These are phyloP conservation scores for Hibiscus mutabilis DNA, from an alignment of 345 rosid genomes.

Conservation along the genomic window DNA sequence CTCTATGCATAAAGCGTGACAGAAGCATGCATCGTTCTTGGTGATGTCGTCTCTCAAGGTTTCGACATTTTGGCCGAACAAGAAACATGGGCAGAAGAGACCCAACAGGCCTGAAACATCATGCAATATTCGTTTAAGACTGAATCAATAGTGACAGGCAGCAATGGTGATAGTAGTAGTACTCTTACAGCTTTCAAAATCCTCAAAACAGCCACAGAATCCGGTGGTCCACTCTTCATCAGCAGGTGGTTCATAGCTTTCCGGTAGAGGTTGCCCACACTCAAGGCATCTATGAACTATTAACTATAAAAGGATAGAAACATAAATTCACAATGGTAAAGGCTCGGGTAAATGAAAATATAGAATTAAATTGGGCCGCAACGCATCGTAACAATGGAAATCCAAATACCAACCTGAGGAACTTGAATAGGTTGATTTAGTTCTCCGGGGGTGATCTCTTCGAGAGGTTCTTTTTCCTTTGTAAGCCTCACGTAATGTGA, in stretches of 20 bases:
- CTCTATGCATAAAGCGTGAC: conserved; percentile 79
- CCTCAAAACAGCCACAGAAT: conserved; percentile 60
- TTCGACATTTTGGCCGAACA: conserved; percentile 77
- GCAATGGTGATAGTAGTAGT: background rate
- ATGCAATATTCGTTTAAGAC: too few relatives aligned
- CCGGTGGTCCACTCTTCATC: conserved; percentile 95
- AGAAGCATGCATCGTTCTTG: conserved; percentile 70
- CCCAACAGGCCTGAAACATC: conserved; percentile 59
- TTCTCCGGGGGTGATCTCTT: conserved; percentile 80
- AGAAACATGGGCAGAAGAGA: conserved; percentile 71
- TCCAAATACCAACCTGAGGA: conserved; percentile 65
- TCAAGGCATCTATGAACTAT: conserved; percentile 54
- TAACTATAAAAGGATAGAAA: conserved; percentile 27
- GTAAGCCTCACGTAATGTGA: conserved; percentile 64
- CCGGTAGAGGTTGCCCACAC: conserved; percentile 79
- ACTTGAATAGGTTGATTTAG: conserved; percentile 88
- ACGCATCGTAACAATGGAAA: too few relatives aligned
- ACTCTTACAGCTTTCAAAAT: conserved; percentile 66
- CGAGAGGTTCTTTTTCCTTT: conserved; percentile 50
- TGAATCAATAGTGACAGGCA: background rate
- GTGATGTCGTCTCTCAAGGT: conserved; percentile 60
- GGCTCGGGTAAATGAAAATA: background rate
- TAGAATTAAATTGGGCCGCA: background rate
- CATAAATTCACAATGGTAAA: background rate
- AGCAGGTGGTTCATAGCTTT: conserved; percentile 78